Conservation (phyloP, 495 filamentous ascomycete genomes). For the Bryoglossum gracile region DNA sequence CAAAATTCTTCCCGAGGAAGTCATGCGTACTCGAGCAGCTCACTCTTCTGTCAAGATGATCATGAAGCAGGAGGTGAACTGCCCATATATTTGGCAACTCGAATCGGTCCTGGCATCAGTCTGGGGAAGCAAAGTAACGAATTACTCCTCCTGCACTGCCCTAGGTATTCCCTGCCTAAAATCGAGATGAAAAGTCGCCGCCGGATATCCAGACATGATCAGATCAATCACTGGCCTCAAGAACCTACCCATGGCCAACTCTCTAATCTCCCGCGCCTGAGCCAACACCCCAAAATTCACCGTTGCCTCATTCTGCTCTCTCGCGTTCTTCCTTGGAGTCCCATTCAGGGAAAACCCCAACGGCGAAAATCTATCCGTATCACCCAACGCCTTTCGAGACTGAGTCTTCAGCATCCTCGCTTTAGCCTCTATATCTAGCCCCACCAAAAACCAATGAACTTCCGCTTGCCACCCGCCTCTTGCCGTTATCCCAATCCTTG, state of each 20-base stretch:
- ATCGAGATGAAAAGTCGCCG: slow-evolving; percentile 33
- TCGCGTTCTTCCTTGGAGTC: slow-evolving; percentile 22
- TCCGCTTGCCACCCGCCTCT: slow-evolving; percentile 19
- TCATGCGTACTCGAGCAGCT: slow-evolving; percentile 43
- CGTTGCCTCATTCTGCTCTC: slow-evolving; percentile 30
- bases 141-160: slow-evolving; percentile 31
- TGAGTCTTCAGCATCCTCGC: slow-evolving; percentile 13
- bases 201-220: slow-evolving; percentile 32
- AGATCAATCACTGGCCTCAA: slow-evolving; percentile 32
- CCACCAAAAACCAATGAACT: slow-evolving; percentile 19
- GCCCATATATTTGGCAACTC: slow-evolving; percentile 36
- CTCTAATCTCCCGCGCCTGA: slow-evolving; percentile 30
- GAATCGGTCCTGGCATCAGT: slow-evolving; percentile 35
- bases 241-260: slow-evolving; percentile 28
- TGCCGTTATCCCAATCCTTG: slow-evolving; percentile 14
- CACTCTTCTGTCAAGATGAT: slow-evolving; percentile 47
- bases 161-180: slow-evolving; percentile 27
- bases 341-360: slow-evolving; percentile 32
- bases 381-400: slow-evolving; percentile 12
- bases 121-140: slow-evolving; percentile 30
- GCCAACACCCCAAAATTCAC: slow-evolving; percentile 33
- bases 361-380: slow-evolving; percentile 4
- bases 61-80: slow-evolving; percentile 50
- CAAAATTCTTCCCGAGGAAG: slow-evolving; percentile 50
- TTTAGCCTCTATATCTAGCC: slow-evolving; percentile 25